Evolutionary conservation across 495 filamentous ascomycete genomes (phyloP).

Genomic region (Glutinoglossum americanum): DNA sequence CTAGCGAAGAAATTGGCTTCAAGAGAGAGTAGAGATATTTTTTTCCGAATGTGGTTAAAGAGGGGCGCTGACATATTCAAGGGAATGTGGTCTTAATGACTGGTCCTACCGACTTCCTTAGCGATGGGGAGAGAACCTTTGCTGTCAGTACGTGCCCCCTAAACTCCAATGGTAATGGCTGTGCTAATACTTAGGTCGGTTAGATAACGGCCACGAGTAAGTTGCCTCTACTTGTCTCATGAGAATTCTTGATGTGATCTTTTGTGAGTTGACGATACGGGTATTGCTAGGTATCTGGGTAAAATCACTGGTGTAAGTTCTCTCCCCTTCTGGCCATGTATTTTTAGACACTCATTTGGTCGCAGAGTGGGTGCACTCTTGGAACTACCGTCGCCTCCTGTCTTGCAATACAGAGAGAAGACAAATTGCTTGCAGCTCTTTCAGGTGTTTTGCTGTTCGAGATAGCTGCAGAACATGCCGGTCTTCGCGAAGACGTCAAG

Average conservation of each 20-base stretch:
- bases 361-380: slow-evolving; percentile 53
- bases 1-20: slow-evolving; percentile 43
- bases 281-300: slow-evolving; percentile 31
- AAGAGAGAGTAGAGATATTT: slow-evolving; percentile 22
- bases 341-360: neutral
- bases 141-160: slow-evolving; percentile 21
- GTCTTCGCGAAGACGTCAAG: slow-evolving; percentile 33
- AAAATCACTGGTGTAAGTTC: slow-evolving; percentile 48
- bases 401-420: slow-evolving; percentile 33
- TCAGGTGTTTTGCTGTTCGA: slow-evolving; percentile 62
- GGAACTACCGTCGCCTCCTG: slow-evolving; percentile 62
- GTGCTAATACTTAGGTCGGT: neutral
- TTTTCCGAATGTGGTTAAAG: neutral
- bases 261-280: neutral
- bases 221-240: neutral
- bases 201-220: slow-evolving; percentile 44
- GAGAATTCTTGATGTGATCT: neutral
- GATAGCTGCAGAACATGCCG: slow-evolving; percentile 65
- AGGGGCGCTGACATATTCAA: neutral
- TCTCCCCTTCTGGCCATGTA: neutral
- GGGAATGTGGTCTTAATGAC: slow-evolving; percentile 67
- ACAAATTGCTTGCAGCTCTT: slow-evolving; percentile 46
- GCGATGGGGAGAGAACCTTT: slow-evolving; percentile 46
- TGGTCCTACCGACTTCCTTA: slow-evolving; percentile 54
- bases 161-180: neutral